Conservation (phyloP, 768 basidiomycete genomes). For the Serendipita sp. region DNA sequence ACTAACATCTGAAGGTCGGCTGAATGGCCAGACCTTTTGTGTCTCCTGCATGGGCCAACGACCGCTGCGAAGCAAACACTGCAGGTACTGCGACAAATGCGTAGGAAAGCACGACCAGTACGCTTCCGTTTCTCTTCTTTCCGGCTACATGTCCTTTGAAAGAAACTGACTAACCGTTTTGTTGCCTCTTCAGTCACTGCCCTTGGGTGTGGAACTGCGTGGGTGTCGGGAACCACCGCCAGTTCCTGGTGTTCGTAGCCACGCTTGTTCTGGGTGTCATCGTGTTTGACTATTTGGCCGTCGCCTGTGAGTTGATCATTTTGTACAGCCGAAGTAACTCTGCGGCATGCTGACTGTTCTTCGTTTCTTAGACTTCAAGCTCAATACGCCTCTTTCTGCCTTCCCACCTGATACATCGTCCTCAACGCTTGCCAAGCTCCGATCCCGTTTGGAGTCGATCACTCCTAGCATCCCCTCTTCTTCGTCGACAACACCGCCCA, state of each 20-base stretch:
- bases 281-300: slow-evolving; percentile 71
- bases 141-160: background rate
- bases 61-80: slow-evolving; percentile 89
- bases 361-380: slow-evolving; percentile 37
- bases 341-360: background rate
- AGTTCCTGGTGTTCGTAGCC: slow-evolving; percentile 85
- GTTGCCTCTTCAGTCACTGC: slow-evolving; percentile 51
- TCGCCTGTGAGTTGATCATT: slow-evolving; percentile 48
- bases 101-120: slow-evolving; percentile 88
- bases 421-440: background rate
- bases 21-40: slow-evolving; percentile 96
- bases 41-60: slow-evolving; percentile 91
- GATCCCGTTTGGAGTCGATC: too few relatives aligned
- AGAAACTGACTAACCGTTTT: background rate
- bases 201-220: slow-evolving; percentile 99
- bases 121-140: slow-evolving; percentile 19
- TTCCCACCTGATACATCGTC: slow-evolving; percentile 12
- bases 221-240: slow-evolving; percentile 85
- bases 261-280: slow-evolving; percentile 70
- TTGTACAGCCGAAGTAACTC: background rate
- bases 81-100: slow-evolving; percentile 81
- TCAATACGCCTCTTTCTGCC: slow-evolving; percentile 24
- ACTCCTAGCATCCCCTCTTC: background rate
- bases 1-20: slow-evolving; percentile 65
- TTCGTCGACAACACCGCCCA: background rate